Conservation (phyloP, 1,284 basidiomycete genomes). For the Heliocybe sulcata region DNA sequence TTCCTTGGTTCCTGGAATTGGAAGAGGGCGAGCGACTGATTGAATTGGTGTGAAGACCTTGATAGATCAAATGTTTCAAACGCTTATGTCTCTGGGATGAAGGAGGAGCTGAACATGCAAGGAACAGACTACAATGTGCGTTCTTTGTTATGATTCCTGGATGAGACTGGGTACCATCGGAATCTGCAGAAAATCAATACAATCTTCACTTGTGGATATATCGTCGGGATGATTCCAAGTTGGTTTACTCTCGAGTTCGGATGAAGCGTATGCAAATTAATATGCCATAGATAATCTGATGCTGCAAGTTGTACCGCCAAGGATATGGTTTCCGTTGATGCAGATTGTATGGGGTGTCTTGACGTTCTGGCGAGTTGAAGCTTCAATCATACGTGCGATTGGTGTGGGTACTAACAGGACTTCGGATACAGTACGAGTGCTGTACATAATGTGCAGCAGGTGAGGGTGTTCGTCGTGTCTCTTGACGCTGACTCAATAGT, state of each 20-base stretch:
- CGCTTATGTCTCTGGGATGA: slow-evolving; percentile 80
- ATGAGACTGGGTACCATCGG: not conserved
- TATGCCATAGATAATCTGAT: slow-evolving; percentile 47
- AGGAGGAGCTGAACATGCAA: slow-evolving; percentile 64
- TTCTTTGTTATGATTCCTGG: not conserved
- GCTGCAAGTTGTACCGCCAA: slow-evolving; percentile 52
- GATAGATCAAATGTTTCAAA: slow-evolving; percentile 62
- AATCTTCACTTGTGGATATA: slow-evolving; percentile 68
- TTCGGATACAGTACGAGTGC: slow-evolving; percentile 39
- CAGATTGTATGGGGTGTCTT: slow-evolving; percentile 59
- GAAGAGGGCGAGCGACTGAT: not conserved
- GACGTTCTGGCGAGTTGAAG: slow-evolving; percentile 44
- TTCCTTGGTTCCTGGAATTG: not conserved
- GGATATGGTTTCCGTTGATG: slow-evolving; percentile 61
- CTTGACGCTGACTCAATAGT: not conserved
- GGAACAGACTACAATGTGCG: slow-evolving; percentile 64
- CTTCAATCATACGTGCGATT: slow-evolving; percentile 1
- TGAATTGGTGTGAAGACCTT: slow-evolving; percentile 37
- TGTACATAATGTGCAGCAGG: slow-evolving; percentile 49
- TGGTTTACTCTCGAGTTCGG: slow-evolving; percentile 10
- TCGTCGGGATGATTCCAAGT: slow-evolving; percentile 69
- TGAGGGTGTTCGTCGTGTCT: slow-evolving; percentile 13
- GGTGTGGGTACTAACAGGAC: not conserved
- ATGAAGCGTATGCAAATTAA: not conserved
- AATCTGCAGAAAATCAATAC: slow-evolving; percentile 53